Conservation (phyloP, 2,329 filamentous ascomycete genomes). For the Colletotrichum sidae region DNA sequence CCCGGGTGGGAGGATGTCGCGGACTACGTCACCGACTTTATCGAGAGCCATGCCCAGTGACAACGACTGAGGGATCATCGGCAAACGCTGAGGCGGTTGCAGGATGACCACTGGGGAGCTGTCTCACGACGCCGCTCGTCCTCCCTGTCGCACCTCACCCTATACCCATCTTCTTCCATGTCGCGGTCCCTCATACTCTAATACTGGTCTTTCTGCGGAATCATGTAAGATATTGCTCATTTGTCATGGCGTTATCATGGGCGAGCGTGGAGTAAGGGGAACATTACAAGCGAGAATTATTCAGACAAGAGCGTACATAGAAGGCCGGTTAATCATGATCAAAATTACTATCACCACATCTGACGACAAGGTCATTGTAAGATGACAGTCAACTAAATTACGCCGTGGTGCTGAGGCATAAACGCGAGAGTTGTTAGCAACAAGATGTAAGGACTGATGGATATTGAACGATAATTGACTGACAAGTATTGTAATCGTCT, state of each 20-base stretch:
- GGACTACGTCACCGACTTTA: conserved; percentile 24
- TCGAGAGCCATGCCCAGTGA: conserved; percentile 7
- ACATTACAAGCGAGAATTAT: too few relatives aligned
- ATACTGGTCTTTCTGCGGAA: neutral
- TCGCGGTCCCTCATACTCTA: neutral
- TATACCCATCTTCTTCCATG: neutral
- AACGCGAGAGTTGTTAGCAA: too few relatives aligned
- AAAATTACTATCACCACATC: too few relatives aligned
- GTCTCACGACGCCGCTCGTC: neutral
- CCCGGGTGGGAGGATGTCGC: conserved; percentile 37
- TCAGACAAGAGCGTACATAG: too few relatives aligned
- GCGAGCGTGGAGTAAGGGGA: too few relatives aligned
- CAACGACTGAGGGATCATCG: neutral
- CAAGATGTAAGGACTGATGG: too few relatives aligned
- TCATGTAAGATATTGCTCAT: neutral
- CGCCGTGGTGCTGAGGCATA: too few relatives aligned
- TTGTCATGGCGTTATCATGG: neutral
- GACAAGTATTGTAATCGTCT: too few relatives aligned
- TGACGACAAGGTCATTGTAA: too few relatives aligned
- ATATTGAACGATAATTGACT: too few relatives aligned
- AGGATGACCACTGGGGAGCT: neutral
- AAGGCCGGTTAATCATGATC: too few relatives aligned
- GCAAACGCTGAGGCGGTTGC: neutral
- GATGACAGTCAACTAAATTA: too few relatives aligned
- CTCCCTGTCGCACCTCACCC: neutral